Conservation (phyloP, 306 rosid genomes). For the Sicyos edulis region DNA sequence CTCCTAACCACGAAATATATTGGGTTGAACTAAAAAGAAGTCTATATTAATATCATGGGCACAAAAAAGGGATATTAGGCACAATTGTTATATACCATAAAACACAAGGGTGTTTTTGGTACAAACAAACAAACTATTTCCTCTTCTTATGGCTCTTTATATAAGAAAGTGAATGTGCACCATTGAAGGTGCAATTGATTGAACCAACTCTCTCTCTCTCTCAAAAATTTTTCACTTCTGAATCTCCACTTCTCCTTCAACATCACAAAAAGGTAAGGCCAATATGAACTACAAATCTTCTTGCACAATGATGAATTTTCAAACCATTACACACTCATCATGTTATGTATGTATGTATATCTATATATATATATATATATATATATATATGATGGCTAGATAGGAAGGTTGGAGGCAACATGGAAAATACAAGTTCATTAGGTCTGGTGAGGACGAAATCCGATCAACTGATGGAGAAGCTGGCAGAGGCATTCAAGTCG, state of each 20-base stretch:
- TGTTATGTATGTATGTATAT: neutral
- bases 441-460: slow-evolving; percentile 57
- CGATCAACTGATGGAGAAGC: slow-evolving; percentile 63
- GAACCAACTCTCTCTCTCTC: slow-evolving; percentile 18
- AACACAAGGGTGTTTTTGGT: slow-evolving; percentile 40
- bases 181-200: slow-evolving; percentile 32
- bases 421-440: slow-evolving; percentile 46
- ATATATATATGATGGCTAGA: neutral
- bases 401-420: slow-evolving; percentile 18
- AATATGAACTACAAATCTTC: neutral
- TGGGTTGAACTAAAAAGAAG: too few relatives aligned
- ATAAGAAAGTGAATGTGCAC: slow-evolving; percentile 31
- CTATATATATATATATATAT: neutral
- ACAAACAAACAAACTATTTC: slow-evolving; percentile 10
- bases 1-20: too few relatives aligned
- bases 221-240: slow-evolving; percentile 7
- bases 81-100: neutral
- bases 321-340: slow-evolving; percentile 3
- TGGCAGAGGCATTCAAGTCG: slow-evolving; percentile 50
- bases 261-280: slow-evolving; percentile 24
- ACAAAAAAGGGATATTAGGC: slow-evolving; percentile 1
- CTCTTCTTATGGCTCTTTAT: slow-evolving; percentile 34
- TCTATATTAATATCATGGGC: neutral
- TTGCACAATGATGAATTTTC: slow-evolving; percentile 18
- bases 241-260: slow-evolving; percentile 20